Percentiles rank a stretch among this genome's conserved stretches.
Conservation (phyloP, 805 yeast genomes). For the Cyberlindnera subsufficiens region DNA sequence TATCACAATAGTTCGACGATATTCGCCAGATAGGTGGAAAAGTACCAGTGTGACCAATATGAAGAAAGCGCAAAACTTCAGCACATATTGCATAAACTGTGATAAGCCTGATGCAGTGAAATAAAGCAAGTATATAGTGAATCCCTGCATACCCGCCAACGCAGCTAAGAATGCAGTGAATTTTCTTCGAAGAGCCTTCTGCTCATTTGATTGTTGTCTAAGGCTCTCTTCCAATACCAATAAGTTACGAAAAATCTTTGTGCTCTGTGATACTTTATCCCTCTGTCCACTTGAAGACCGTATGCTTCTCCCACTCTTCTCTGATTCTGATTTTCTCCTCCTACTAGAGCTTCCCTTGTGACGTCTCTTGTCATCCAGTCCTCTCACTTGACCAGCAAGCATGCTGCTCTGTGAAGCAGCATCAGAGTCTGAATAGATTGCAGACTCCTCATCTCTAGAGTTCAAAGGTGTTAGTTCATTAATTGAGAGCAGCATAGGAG, state of each 20-base stretch:
- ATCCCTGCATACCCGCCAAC: constrained; percentile 35
- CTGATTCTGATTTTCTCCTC: constrained; percentile 24
- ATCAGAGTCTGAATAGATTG: constrained; percentile 25
- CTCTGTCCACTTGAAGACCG: constrained; percentile 20
- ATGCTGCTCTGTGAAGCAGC: constrained; percentile 20
- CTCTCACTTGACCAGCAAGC: constrained; percentile 3
- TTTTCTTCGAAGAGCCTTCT: constrained; percentile 51
- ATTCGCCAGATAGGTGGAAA: constrained; percentile 86
- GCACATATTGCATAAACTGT: constrained; percentile 30
- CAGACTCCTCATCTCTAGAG: constrained; percentile 26
- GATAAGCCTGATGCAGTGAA: constrained; percentile 33
- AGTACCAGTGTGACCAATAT: constrained; percentile 62
- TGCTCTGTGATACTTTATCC: constrained; percentile 40
- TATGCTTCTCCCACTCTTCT: constrained; percentile 16
- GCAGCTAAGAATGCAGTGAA: constrained; percentile 34
- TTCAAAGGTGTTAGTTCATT: constrained; percentile 22
- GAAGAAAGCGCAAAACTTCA: constrained; percentile 54
- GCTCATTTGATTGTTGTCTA: constrained; percentile 73
- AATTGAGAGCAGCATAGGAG: constrained; percentile 19
- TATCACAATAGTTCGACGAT: constrained; percentile 72
- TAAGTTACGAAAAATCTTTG: constrained; percentile 75
- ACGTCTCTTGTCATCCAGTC: constrained; percentile 2
- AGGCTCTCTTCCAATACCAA: constrained; percentile 81
- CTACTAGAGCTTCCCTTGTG: constrained; percentile 1
- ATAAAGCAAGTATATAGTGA: constrained; percentile 34